These are phyloP conservation scores for Artemisia tridentata DNA, from an alignment of 129 eudicot genomes.

Conservation along the genomic window DNA sequence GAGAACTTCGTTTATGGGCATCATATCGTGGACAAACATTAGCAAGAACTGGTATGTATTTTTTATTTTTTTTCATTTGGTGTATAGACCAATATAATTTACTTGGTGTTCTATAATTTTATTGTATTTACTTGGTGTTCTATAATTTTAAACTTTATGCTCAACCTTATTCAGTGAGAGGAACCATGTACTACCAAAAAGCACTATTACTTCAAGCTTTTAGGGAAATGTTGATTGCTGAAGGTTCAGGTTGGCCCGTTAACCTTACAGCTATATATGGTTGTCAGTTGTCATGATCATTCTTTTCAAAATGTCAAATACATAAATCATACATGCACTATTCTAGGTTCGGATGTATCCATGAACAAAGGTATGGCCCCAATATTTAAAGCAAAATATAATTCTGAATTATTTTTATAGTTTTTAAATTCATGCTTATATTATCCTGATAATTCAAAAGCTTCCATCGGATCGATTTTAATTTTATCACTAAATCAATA, in stretches of 20 bases:
- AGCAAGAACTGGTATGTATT: constrained; percentile 73
- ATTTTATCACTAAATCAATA: too few relatives aligned
- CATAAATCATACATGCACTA: too few relatives aligned
- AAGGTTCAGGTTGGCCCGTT: constrained; percentile 43
- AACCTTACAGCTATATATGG: too few relatives aligned
- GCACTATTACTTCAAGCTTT: constrained; percentile 88
- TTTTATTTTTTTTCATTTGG: too few relatives aligned
- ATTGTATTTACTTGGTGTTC: neutral
- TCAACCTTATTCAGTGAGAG: constrained; percentile 61
- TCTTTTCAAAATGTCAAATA: neutral
- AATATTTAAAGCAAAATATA: too few relatives aligned
- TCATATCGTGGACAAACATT: constrained; percentile 97
- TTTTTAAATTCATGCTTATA: too few relatives aligned
- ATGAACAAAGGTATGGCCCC: too few relatives aligned
- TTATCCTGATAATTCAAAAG: too few relatives aligned
- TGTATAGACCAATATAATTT: neutral
- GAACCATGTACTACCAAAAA: constrained; percentile 96
- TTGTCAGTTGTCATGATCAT: too few relatives aligned
- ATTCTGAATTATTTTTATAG: too few relatives aligned
- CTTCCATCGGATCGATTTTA: too few relatives aligned
- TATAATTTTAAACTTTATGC: neutral
- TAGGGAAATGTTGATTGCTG: constrained; percentile 59
- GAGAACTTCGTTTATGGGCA: constrained; percentile 92
- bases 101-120: neutral
- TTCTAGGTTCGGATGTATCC: too few relatives aligned